Base-by-base conservation (phyloP, 768 basidiomycete genomes). In the Trametes elegans region DNA sequence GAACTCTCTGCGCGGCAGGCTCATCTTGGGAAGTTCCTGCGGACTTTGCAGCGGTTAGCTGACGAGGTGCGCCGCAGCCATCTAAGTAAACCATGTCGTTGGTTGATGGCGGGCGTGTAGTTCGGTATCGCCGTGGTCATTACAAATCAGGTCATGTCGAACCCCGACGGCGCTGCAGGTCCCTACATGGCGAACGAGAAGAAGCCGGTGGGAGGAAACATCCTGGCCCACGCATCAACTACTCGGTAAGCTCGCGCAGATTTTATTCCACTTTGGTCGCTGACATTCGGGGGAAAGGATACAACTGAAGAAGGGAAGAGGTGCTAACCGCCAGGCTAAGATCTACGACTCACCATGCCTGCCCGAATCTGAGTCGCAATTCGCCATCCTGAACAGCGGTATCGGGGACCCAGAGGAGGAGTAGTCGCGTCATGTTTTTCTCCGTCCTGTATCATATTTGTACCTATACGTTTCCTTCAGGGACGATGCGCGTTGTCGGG, bases 81-180 rank as follows among this genome's bases (percentile, higher is more conserved):
- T 67, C 32, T 21, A 31, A 16, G 24, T 45, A 24, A 23, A 11
- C n/a, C 45, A 27, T 19, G 43, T 51, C 13, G 57, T 47, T 35
- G 21, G 56, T 59, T 32, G 61, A 53, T 61, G 49, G 36, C 48
- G 44, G 35, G 23, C 35, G 38, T 38, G 23, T 58, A 98, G 96
- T 99, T 92, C 66, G 97, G 97, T 26, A 91, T 98, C 44, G 97
- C 97, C 3, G 96, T 98, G 21, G 94, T 99, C 10, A 87, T 98
- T 36, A 91, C 92, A 4, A 99, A 99, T 69, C 97, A 99, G 71
- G 97, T 99, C 62, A 97, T 99, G 83, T 98, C 97, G n/a, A 95
- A 86, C 53, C 96, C 97, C 2, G 97, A 99, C 68, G 93, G 93
- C 26, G 83, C 88, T 3, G 92, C 92, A 43, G 89, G 90, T 11